These are phyloP conservation scores for Cerrena zonata DNA, from an alignment of 1,284 basidiomycete genomes.

Conservation along the genomic window DNA sequence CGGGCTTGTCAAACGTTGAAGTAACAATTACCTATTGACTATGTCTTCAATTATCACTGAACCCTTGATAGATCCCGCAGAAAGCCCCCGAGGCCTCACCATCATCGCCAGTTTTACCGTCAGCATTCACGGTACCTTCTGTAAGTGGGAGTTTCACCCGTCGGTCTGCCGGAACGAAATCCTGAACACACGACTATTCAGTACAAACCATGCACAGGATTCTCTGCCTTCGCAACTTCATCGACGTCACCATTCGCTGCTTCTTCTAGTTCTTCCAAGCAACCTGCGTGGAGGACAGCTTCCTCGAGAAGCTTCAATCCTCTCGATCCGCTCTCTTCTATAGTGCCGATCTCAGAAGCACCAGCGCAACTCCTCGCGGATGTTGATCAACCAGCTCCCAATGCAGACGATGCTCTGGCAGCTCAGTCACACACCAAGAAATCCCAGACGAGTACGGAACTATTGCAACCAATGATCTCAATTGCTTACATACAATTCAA, in stretches of 20 bases:
- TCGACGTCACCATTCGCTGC: conserved; percentile 9
- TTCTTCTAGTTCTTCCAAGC: not conserved
- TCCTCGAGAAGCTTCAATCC: not conserved
- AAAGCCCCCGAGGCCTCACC: not conserved
- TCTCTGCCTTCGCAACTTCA: conserved; percentile 19
- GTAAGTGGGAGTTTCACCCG: conserved; percentile 11
- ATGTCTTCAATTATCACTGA: too few species aligned
- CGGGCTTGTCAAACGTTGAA: too few species aligned
- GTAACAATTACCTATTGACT: too few species aligned
- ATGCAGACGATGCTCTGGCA: conserved; percentile 14
- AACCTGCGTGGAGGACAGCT: not conserved
- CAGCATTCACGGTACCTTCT: conserved; percentile 13
- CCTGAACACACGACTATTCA: conserved; percentile 2
- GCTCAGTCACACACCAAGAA: conserved; percentile 13
- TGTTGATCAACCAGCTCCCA: too few species aligned
- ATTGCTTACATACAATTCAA: not conserved
- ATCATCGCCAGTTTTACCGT: conserved; percentile 2
- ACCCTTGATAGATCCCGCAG: too few species aligned
- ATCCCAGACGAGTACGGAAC: conserved; percentile 16
- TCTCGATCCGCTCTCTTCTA: not conserved
- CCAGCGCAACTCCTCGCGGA: too few species aligned
- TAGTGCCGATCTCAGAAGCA: too few species aligned
- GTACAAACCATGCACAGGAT: conserved; percentile 24
- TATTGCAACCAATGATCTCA: not conserved
- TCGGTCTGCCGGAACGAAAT: not conserved